Evolutionary conservation across 192 early-diverging fungal genomes (phyloP).

Genomic region (Coemansia sp.): DNA sequence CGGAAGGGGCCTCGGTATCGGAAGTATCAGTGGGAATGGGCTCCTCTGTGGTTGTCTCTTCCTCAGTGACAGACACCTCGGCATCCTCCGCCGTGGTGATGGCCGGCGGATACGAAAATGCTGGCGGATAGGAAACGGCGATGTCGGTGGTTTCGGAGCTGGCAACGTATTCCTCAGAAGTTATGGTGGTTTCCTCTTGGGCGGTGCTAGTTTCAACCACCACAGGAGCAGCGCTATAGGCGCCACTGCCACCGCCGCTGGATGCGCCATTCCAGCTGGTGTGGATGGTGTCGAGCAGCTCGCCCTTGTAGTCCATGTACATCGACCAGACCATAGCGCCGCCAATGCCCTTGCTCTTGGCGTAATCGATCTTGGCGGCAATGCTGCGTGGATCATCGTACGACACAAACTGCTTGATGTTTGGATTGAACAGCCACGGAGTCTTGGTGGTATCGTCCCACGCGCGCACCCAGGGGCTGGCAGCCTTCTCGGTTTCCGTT

Average conservation of each 20-base stretch:
- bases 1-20: too few species aligned
- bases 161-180: not conserved
- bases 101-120: not conserved
- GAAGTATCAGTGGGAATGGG: too few species aligned
- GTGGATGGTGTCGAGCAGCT: constrained; percentile 48
- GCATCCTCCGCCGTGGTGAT: not conserved
- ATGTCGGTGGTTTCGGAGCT: not conserved
- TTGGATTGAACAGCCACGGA: constrained; percentile 71
- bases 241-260: not conserved
- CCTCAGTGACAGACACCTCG: not conserved
- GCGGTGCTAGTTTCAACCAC: not conserved
- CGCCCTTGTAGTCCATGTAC: constrained; percentile 62
- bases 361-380: constrained; percentile 60
- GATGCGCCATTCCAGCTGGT: not conserved
- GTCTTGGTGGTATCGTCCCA: constrained; percentile 63
- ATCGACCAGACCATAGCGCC: constrained; percentile 74
- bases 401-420: constrained; percentile 60
- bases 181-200: not conserved
- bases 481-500: constrained; percentile 16
- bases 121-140: not conserved
- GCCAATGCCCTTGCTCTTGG: constrained; percentile 56
- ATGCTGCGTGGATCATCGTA: constrained; percentile 70
- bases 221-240: not conserved
- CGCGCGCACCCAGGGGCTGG: constrained; percentile 60
- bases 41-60: too few species aligned